Percentiles rank a stretch among this genome's conserved stretches.
These are phyloP conservation scores for Trypanosoma melophagium DNA, from an alignment of 208 protist genomes.

Conservation along the genomic window DNA sequence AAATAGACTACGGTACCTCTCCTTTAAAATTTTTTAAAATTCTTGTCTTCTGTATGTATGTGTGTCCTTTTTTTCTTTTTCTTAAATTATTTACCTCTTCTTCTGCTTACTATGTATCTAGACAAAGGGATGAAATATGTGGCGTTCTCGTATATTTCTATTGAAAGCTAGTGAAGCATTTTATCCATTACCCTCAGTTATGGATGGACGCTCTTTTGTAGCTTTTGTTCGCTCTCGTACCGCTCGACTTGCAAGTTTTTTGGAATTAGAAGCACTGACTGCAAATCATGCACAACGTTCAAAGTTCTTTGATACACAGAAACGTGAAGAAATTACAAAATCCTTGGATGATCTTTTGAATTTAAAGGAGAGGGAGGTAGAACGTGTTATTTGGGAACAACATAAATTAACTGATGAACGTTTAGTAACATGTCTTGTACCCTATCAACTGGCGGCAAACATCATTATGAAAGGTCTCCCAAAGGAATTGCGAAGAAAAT, in stretches of 20 bases:
- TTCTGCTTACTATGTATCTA: constrained; percentile 7
- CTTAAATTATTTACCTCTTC: not conserved
- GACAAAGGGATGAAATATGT: constrained; percentile 6
- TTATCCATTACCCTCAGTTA: constrained; percentile 75
- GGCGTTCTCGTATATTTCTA: constrained; percentile 12
- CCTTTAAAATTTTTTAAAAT: constrained; percentile 26
- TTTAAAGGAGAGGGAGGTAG: constrained; percentile 63
- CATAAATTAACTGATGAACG: constrained; percentile 62
- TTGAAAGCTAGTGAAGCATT: constrained; percentile 26
- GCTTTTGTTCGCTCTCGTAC: constrained; percentile 49
- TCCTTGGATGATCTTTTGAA: constrained; percentile 42
- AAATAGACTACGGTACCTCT: constrained; percentile 4
- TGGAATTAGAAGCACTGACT: constrained; percentile 31
- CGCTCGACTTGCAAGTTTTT: constrained; percentile 34
- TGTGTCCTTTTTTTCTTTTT: constrained; percentile 16
- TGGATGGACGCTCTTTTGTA: constrained; percentile 71
- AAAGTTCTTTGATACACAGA: constrained; percentile 40
- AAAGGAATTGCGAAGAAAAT: constrained; percentile 35
- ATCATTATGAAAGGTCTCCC: constrained; percentile 82
- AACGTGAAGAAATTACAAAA: constrained; percentile 29
- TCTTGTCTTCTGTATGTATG: constrained; percentile 5
- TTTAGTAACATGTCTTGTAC: constrained; percentile 83
- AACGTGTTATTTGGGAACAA: constrained; percentile 54
- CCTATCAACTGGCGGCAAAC: constrained; percentile 80
- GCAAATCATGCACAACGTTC: constrained; percentile 35